These are phyloP conservation scores for Moricandia arvensis DNA, from an alignment of 345 rosid genomes.

Conservation along the genomic window DNA sequence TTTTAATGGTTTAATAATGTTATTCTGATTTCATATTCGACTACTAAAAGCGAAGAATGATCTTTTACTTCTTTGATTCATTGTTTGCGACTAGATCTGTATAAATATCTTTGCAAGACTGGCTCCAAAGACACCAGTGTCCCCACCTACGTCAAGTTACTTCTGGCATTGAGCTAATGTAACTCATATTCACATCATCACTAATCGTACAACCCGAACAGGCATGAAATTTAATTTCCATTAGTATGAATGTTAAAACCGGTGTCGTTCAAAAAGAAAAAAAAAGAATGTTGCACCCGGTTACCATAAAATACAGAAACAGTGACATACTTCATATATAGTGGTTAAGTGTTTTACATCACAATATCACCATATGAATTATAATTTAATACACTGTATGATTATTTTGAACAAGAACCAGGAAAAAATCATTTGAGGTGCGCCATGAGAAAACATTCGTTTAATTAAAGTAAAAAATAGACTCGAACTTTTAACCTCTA, in stretches of 20 bases:
- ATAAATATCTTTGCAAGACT: background rate
- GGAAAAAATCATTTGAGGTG: background rate
- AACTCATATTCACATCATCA: slow-evolving; percentile 13
- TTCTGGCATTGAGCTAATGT: background rate
- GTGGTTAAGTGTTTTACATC: background rate
- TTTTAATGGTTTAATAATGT: background rate
- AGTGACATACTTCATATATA: background rate
- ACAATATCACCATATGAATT: no score
- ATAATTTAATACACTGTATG: no score
- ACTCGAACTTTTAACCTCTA: background rate
- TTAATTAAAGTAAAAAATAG: background rate
- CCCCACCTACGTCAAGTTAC: background rate
- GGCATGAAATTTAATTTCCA: background rate
- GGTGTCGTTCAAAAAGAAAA: no score
- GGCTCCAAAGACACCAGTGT: background rate
- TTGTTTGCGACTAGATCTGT: background rate
- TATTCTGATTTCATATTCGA: background rate
- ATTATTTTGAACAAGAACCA: no score
- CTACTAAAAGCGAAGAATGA: background rate
- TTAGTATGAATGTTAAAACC: no score
- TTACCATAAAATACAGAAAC: background rate
- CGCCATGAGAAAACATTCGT: background rate
- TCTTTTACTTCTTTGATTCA: background rate
- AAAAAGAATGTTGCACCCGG: background rate
- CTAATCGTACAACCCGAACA: background rate